Evolutionary conservation across 2,329 filamentous ascomycete genomes (phyloP), one percentile per base, ranked within the genome.

Genomic region (Metarhizium guizhouense): DNA sequence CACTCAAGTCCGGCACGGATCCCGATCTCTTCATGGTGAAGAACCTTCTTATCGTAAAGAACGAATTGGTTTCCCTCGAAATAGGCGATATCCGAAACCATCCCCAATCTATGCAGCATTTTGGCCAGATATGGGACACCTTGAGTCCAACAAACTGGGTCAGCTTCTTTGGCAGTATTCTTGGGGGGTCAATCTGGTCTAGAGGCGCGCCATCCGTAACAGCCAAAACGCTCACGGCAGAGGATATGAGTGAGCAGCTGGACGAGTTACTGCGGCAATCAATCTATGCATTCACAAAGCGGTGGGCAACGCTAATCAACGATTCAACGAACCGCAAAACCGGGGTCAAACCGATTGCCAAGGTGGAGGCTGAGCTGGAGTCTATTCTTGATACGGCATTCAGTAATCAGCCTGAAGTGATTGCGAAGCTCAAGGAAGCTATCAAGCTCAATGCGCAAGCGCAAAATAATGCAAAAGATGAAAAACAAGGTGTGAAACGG

Each of bases 61-160:
- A 96, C 67, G 90, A 96, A 68, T 88, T 99, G 53, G 85, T 99
- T 30, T 92, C 92, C 10, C 91, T 99, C 59, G 94, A 99, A 72
- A 96, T 99, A 61, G 92, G 82, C 53, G 82, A 85, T 61, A 78
- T 84, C 16, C 75, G 82, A 57, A 79, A 78, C 55, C 75, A 80
- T 48, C 58, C 66, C 13, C 57, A 62, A 30, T 68, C 70, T 5
- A 78, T 82, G 74, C 81, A 85, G 62, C 82, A 86, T 63, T 85
- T 86, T 63, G 72, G 77, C 16, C 81, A 81, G 58, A 85, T 86
- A 45, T 86, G 83, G 82, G 81, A 84, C 53, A 81, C 81, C 0
- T 74, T 86, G 13, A 84, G 75, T 63, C 79, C 74, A 2, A 76
- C 80, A 58, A 81, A 79, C 60, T 77, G 78, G 70, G 72, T 83